Conservation (phyloP, 2,329 filamentous ascomycete genomes). For the Neophaeococcomyces mojaviensis region DNA sequence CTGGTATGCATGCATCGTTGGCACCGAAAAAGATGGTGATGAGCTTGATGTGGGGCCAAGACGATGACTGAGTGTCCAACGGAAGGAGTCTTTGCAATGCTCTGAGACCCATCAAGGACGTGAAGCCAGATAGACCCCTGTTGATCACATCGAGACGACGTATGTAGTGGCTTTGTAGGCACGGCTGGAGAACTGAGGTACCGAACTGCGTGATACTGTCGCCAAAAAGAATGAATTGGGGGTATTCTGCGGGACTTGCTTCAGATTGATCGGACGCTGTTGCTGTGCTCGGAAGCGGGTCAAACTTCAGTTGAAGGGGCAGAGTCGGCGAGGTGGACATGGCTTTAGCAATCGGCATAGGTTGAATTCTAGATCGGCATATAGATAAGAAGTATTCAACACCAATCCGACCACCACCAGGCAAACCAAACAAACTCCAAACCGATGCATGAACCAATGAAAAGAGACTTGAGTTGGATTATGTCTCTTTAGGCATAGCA, state of each 20-base stretch:
- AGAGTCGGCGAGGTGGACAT: constrained; percentile 50
- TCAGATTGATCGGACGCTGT: constrained; percentile 28
- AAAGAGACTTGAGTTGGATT: no score
- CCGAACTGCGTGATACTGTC: constrained; percentile 78
- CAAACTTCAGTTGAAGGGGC: constrained; percentile 30
- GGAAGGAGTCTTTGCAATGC: constrained; percentile 17
- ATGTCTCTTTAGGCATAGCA: no score
- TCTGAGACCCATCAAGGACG: constrained; percentile 37
- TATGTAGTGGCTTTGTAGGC: constrained; percentile 42
- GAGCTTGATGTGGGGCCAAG: constrained; percentile 10
- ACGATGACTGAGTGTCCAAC: background rate
- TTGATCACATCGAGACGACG: constrained; percentile 81
- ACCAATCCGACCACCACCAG: no score
- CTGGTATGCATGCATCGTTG: constrained; percentile 72
- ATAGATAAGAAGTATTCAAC: no score
- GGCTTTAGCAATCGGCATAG: background rate
- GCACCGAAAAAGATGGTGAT: constrained; percentile 74
- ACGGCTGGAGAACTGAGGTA: constrained; percentile 33
- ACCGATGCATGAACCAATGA: no score
- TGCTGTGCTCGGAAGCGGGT: background rate
- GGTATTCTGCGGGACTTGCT: constrained; percentile 43
- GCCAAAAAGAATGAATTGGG: constrained; percentile 76
- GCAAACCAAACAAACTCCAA: no score
- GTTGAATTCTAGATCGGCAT: background rate
- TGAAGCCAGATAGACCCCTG: constrained; percentile 54